Conservation (phyloP, 768 basidiomycete species). For the Harrya chromipes region DNA sequence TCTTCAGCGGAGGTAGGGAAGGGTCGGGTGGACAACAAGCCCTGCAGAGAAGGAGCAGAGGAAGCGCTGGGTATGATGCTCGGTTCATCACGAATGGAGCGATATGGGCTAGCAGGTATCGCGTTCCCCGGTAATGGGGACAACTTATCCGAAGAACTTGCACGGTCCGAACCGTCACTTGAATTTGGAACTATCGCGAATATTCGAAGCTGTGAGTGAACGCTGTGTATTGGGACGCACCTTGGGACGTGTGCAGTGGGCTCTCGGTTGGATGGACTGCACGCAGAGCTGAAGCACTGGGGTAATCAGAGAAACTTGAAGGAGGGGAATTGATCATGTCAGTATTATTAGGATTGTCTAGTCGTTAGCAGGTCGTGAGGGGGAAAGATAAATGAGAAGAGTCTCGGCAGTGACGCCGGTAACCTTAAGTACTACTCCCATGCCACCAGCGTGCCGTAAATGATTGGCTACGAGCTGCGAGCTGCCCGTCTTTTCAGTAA, state of each 20-base stretch:
- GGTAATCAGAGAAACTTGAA: slow-evolving; percentile 21
- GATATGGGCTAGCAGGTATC: slow-evolving; percentile 33
- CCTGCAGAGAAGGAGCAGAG: slow-evolving; percentile 42
- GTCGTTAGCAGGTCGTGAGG: slow-evolving; percentile 13
- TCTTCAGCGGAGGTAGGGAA: slow-evolving; percentile 15
- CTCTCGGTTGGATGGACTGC: slow-evolving; percentile 4
- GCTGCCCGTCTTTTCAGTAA: background rate
- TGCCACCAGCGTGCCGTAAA: slow-evolving; percentile 28
- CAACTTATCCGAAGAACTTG: slow-evolving; percentile 44
- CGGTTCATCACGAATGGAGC: slow-evolving; percentile 29
- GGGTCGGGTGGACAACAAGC: slow-evolving; percentile 21
- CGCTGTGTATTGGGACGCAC: background rate
- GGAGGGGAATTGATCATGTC: slow-evolving; percentile 21
- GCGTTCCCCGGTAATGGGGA: slow-evolving; percentile 36
- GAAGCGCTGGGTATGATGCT: slow-evolving; percentile 40
- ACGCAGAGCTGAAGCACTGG: slow-evolving; percentile 7
- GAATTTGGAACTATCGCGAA: slow-evolving; percentile 4
- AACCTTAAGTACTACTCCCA: slow-evolving; percentile 16
- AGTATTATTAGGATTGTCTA: background rate
- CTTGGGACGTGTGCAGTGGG: slow-evolving; percentile 2
- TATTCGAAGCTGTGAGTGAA: background rate
- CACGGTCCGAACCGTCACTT: slow-evolving; percentile 26
- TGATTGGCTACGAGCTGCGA: background rate
- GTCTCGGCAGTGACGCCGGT: background rate
- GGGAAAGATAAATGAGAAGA: background rate